Evolutionary conservation across 1,139 yeast genomes (phyloP).

Genomic region (Williopsis jadinii): DNA sequence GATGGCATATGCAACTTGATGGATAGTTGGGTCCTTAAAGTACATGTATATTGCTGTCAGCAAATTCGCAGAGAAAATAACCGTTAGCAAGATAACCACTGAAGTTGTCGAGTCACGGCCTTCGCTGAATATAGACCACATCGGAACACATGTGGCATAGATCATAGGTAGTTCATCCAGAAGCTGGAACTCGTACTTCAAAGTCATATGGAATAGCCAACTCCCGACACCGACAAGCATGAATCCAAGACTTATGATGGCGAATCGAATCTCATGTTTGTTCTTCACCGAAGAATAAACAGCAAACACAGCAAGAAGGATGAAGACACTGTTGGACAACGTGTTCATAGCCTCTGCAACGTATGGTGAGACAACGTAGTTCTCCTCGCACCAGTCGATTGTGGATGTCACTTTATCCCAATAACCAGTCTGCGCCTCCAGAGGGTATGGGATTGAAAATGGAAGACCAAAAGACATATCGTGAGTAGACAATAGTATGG

Average conservation of each 20-base stretch:
- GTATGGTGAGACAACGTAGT: slow-evolving; percentile 70
- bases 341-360: slow-evolving; percentile 81
- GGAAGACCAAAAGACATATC: slow-evolving; percentile 24
- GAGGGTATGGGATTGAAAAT: slow-evolving; percentile 31
- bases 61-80: slow-evolving; percentile 47
- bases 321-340: slow-evolving; percentile 59
- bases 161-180: slow-evolving; percentile 97
- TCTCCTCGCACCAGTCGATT: slow-evolving; percentile 93
- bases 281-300: slow-evolving; percentile 47
- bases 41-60: slow-evolving; percentile 62
- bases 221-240: slow-evolving; percentile 86
- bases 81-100: slow-evolving; percentile 43
- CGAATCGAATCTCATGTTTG: slow-evolving; percentile 60
- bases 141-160: slow-evolving; percentile 92
- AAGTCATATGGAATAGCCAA: slow-evolving; percentile 95
- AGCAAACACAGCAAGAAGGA: slow-evolving; percentile 43
- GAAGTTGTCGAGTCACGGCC: slow-evolving; percentile 26
- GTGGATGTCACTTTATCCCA: slow-evolving; percentile 40
- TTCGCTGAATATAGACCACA: slow-evolving; percentile 81
- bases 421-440: slow-evolving; percentile 25
- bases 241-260: slow-evolving; percentile 71
- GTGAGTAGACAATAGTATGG: no score
- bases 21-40: slow-evolving; percentile 77
- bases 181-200: slow-evolving; percentile 79
- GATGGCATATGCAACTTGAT: slow-evolving; percentile 50